Evolutionary conservation across 345 rosid species (phyloP), one percentile per base, ranked within the genome.

Genomic region (Streptanthus diversifolius): DNA sequence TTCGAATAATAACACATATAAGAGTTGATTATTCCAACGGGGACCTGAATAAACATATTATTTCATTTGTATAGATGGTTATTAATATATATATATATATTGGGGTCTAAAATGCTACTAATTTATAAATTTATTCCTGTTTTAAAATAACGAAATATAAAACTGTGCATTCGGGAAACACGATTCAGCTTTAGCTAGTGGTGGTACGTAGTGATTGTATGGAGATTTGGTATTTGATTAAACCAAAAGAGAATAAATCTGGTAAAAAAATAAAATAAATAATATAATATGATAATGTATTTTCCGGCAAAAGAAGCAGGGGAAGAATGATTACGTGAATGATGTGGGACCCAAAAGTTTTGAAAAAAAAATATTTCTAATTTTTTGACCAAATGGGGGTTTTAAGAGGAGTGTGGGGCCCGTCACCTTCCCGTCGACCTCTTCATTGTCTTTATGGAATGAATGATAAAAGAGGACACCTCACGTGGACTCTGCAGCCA

Each of bases 401-500:
- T 66, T 52, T 41, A 4, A 41, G 70, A 62, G 59, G 70, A 45
- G 87, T 77, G 68, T 79, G 86, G 93, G 88, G 3, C 83, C 96
- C 90, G 80, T 69, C 66, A 36, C 24, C 24, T 12, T 69, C 63
- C 1, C 65, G 69, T 78, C 76, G 90, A 81, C 89, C 91, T 80
- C 90, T 76, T 39, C 96, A 82, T 77, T 85, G 96, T 90, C 98
- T 90, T 90, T 90, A 84, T 84, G 90, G 91, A 90, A 87, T 87
- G 96, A 89, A 90, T 89, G 92, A 93, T 86, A 86, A 82, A 87
- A 88, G 80, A 83, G 92, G 83, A 95, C 96, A 93, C 86, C 98
- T 90, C 98, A 90, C 96, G 97, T 93, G 98, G 97, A 87, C 84
- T 93, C 98, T 90, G 96, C 76, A 85, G 83, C 97, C 93, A 87